Conservation (phyloP, 2,329 filamentous ascomycete species). For the Epichloe elymi region DNA sequence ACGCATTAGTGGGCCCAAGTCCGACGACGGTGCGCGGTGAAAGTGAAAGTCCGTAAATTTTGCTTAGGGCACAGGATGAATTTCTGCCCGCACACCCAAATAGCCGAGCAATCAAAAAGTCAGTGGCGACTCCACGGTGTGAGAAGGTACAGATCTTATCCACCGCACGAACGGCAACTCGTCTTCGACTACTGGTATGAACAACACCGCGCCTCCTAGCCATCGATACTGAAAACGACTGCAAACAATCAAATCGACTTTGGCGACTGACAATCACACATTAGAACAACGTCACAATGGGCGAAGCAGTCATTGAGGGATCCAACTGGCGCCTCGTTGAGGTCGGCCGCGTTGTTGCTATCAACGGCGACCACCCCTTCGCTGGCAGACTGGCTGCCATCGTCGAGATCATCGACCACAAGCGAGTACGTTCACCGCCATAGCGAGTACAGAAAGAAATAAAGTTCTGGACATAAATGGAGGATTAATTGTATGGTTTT, state of each 20-base stretch:
- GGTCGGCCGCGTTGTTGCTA: constrained; percentile 92
- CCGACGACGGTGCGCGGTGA: constrained; percentile 10
- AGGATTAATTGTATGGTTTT: constrained; percentile 4
- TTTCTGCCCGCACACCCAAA: constrained; percentile 27
- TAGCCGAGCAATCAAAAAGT: constrained; percentile 29
- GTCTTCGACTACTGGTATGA: constrained; percentile 28
- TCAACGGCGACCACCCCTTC: constrained; percentile 66
- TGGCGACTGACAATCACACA: constrained; percentile 19
- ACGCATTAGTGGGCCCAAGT: not conserved
- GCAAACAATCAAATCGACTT: constrained; percentile 2
- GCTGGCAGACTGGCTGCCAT: constrained; percentile 81
- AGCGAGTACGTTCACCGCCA: constrained; percentile 76
- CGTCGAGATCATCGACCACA: constrained; percentile 99
- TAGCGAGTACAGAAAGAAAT: not conserved
- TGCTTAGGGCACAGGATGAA: constrained; percentile 29
- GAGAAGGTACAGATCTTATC: constrained; percentile 23
- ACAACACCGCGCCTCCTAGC: constrained; percentile 9
- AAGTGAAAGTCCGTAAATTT: constrained; percentile 19
- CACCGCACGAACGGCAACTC: constrained; percentile 23
- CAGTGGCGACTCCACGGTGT: constrained; percentile 24
- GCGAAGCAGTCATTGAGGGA: constrained; percentile 68
- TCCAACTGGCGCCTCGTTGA: constrained; percentile 92
- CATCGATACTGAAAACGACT: not conserved
- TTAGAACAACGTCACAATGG: constrained; percentile 58
- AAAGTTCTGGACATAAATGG: not conserved